Evolutionary conservation across 2,329 filamentous ascomycete genomes (phyloP), one percentile per base, ranked within the genome.

Genomic region (Nemania diffusa): DNA sequence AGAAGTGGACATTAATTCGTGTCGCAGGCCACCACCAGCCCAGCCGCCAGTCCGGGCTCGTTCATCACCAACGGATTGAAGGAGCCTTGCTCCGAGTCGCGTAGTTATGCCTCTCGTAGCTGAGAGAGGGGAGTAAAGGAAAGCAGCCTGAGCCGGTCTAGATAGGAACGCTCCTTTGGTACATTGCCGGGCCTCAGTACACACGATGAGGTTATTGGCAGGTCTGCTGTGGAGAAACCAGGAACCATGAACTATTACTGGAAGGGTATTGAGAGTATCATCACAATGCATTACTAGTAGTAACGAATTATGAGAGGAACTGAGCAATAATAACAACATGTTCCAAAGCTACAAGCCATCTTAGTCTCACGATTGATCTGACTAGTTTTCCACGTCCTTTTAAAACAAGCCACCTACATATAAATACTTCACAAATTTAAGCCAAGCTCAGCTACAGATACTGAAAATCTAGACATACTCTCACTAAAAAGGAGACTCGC

Each of bases 1-100:
- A 27, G 8, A 20, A 40, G 2, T 11, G 9, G 37, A 59, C 53
- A 2, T 51, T 65, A 58, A 65, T 56, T 13, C 29, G 17, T 15
- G 29, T 27, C 13, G 26, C 22, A 40, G 51, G 15, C 24, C 46
- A 9, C 22, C 37, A 3, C 46, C 46, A 51, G 11, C 42, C 42
- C 6, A 46, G 7, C 13, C 34, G 34, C n/a, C n/a, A n/a, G n/a
- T n/a, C n/a, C n/a, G n/a, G n/a, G n/a, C n/a, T n/a, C n/a, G 29
- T 9, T 9, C 29, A 32, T 5, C 29, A 32, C 5, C 5, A 32
- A 32, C 34, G 9, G 15, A 13, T 13, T 40, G 34, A 40, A 6
- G 34, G 34, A n/a, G 3, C 34, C 15, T 7, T 40, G 34, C 34
- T 40, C 34, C 15, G 34, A 40, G 34, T 40, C 34, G n/a, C n/a